Evolutionary conservation across 164 flowering plant genomes (phyloP).

Genomic region (Cinnamomum chago): DNA sequence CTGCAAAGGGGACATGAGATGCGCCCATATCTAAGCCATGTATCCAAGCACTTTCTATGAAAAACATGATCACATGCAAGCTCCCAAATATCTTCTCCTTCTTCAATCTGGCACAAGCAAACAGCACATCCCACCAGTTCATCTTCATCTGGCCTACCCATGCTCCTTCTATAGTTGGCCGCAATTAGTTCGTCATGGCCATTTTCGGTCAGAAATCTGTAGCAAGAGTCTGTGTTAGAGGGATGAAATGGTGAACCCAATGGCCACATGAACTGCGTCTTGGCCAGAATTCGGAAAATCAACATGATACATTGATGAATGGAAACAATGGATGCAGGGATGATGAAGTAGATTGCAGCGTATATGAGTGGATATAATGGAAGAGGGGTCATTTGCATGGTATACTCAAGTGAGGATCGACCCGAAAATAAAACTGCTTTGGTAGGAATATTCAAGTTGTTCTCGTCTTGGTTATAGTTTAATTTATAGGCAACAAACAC

Average conservation of each 20-base stretch:
- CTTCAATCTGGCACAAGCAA: constrained; percentile 8
- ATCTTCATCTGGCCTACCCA: not conserved
- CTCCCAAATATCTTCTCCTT: constrained; percentile 11
- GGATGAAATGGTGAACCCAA: not conserved
- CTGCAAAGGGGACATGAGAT: constrained; percentile 10
- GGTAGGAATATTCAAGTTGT: no score
- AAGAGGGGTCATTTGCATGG: not conserved
- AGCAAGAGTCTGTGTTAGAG: not conserved
- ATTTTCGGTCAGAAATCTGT: not conserved
- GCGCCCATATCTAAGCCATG: constrained; percentile 6
- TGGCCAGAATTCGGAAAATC: not conserved
- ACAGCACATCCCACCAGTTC: not conserved
- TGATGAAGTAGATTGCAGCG: not conserved
- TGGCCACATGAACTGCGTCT: not conserved
- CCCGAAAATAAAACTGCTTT: not conserved
- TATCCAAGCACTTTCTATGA: constrained; percentile 10
- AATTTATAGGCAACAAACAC: no score
- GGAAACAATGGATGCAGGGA: not conserved
- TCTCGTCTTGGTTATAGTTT: no score
- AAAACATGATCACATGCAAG: constrained; percentile 3
- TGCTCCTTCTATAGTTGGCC: not conserved
- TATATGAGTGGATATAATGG: no score
- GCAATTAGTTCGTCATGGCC: not conserved
- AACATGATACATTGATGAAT: not conserved
- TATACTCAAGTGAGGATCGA: not conserved